Evolutionary conservation across 129 eudicot genomes (phyloP).

Genomic region (Helianthus annuus): DNA sequence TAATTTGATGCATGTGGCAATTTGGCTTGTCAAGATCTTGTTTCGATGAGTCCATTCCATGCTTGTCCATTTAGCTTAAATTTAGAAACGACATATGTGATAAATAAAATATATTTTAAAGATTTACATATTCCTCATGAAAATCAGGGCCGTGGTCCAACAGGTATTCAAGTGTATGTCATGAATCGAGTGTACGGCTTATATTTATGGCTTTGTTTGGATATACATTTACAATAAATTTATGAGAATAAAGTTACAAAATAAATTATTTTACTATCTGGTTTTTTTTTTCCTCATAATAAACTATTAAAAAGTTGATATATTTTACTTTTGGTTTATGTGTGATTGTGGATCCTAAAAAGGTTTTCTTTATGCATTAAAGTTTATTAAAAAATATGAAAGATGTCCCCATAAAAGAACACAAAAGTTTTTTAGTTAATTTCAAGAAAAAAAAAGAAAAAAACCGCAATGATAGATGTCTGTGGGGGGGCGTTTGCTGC

Average conservation of each 20-base stretch:
- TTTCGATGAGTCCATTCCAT: conserved; percentile 13
- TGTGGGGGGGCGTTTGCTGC: conserved; percentile 24
- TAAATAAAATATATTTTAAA: no score
- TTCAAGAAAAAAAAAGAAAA: conserved; percentile 12
- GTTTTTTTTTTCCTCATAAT: no score
- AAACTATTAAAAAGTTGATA: not conserved
- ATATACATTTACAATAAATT: not conserved
- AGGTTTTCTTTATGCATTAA: conserved; percentile 1
- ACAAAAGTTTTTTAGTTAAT: conserved; percentile 20
- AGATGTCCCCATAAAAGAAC: conserved; percentile 35
- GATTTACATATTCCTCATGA: not conserved
- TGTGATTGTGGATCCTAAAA: conserved; percentile 28
- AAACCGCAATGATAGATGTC: conserved; percentile 32
- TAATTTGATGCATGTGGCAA: conserved; percentile 20
- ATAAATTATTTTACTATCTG: not conserved
- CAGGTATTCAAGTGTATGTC: not conserved
- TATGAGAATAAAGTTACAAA: not conserved
- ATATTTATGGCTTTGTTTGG: not conserved
- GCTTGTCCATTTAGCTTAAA: no score
- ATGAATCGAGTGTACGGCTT: not conserved
- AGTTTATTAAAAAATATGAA: not conserved
- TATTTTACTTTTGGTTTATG: conserved; percentile 6
- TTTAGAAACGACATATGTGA: no score
- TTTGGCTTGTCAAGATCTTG: conserved; percentile 28
- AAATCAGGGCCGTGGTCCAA: not conserved